These are phyloP conservation scores for Crithidia acanthocephali DNA, from an alignment of 208 protist species.

Conservation along the genomic window DNA sequence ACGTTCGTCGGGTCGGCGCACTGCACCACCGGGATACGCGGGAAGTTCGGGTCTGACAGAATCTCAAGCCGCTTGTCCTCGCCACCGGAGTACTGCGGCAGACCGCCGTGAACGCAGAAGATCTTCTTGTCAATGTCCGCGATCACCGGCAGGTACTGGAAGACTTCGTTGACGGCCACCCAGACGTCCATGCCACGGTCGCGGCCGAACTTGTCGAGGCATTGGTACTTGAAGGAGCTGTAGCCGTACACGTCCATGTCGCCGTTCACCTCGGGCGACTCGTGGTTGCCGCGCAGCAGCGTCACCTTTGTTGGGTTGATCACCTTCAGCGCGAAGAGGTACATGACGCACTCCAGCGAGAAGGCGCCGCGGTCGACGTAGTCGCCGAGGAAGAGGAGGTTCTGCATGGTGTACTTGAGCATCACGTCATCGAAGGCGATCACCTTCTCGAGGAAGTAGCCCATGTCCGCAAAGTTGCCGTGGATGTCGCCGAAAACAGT, in stretches of 20 bases:
- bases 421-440: conserved; percentile 70
- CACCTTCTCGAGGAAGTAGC: conserved; percentile 59
- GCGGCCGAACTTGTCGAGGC: conserved; percentile 61
- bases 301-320: conserved; percentile 63
- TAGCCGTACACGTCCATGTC: conserved; percentile 68
- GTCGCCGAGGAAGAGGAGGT: conserved; percentile 98
- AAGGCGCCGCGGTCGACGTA: conserved; percentile 98
- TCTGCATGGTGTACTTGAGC: conserved; percentile 58
- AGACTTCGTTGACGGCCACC: conserved; percentile 59
- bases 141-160: conserved; percentile 71
- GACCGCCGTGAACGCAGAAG: conserved; percentile 81
- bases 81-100: conserved; percentile 49
- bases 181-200: conserved; percentile 59
- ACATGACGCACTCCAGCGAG: conserved; percentile 89
- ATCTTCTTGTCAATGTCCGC: conserved; percentile 50
- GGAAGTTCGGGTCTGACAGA: conserved; percentile 73
- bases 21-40: conserved; percentile 48
- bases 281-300: conserved; percentile 89
- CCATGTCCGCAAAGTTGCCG: conserved; percentile 82
- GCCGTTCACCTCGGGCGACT: conserved; percentile 77
- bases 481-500: conserved; percentile 89
- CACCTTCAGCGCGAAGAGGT: conserved; percentile 84
- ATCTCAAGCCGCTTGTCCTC: conserved; percentile 83
- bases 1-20: conserved; percentile 67
- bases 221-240: conserved; percentile 70